Base-by-base conservation (phyloP, 805 yeast genomes). In the Tetrapisispora arboricola region DNA sequence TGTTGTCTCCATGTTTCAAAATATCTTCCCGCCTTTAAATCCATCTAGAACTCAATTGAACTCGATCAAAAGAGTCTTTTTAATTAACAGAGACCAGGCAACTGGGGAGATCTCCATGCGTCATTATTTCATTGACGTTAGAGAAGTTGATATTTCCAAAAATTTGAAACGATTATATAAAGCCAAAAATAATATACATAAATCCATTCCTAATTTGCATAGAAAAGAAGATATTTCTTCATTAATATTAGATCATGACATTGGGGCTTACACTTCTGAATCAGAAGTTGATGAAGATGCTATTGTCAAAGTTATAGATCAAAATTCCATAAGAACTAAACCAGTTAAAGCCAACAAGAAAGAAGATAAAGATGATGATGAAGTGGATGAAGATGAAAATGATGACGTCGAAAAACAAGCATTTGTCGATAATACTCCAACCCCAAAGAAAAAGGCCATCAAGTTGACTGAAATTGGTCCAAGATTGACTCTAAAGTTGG, bases 381-480 rank as follows among this genome's bases (percentile, higher is more conserved):
- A 29, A 4, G 12, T 16, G 20, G 32, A 15, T 6, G 22, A 29
- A 8, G 32, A 29, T 29, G 19, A 29, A 16, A 29, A 29, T 29
- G 19, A 29, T 8, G 19, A 29, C 20, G 13, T 15, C 12, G 20
- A 6, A 12, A 29, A 29, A 29, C 32, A 29, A 16, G 19, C 18
- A 26, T 26, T 10, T 26, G 15, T 26, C 7, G 29, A 26, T 11
- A 26, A 9, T 6, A 50, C 39, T 31, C 47, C 32, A 51, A 57
- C 38, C 9, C 57, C 63, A 22, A 68, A 65, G 40, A 87, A 86
- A 63, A 76, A 84, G 54, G 97, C 98, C 1, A 84, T 92, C 51
- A 88, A 86, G 59, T 69, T 92, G 38, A 84, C 90, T 1, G 98
- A 92, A 61, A 67, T 90, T 37, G 98, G 98, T 0, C 98, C 98